Evolutionary conservation across 192 early-diverging fungal species (phyloP).

Genomic region (Coemansia sp.): DNA sequence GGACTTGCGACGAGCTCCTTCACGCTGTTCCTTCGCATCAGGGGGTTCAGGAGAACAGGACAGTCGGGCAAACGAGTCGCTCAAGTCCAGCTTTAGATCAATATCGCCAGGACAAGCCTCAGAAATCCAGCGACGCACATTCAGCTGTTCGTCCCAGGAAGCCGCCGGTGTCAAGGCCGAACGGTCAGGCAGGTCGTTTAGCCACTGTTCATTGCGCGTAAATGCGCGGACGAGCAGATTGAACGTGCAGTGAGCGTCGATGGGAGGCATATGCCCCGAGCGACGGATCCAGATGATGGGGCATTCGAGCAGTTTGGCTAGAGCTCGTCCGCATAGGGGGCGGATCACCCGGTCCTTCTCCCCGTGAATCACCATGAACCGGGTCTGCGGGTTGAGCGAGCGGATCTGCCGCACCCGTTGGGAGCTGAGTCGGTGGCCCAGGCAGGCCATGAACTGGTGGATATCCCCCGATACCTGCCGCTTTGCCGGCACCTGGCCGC

Average conservation of each 20-base stretch:
- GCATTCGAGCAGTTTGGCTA: slow-evolving; percentile 41
- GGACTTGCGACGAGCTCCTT: not conserved
- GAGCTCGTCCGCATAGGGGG: slow-evolving; percentile 33
- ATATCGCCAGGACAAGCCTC: not conserved
- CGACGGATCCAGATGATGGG: slow-evolving; percentile 33
- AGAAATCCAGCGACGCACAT: slow-evolving; percentile 20
- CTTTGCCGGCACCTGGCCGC: not conserved
- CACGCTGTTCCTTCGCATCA: too few relatives aligned
- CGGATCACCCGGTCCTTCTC: slow-evolving; percentile 50
- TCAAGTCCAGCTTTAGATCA: not conserved
- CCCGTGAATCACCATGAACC: slow-evolving; percentile 51
- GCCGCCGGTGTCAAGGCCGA: slow-evolving; percentile 12
- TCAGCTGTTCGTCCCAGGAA: slow-evolving; percentile 35
- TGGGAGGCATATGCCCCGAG: slow-evolving; percentile 50
- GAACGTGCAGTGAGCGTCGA: slow-evolving; percentile 49
- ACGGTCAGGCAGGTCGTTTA: slow-evolving; percentile 22
- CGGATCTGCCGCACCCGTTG: slow-evolving; percentile 27
- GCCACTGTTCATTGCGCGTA: slow-evolving; percentile 31
- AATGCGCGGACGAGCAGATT: slow-evolving; percentile 41
- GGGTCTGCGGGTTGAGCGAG: slow-evolving; percentile 16
- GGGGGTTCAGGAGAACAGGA: not conserved
- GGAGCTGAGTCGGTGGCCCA: slow-evolving; percentile 39
- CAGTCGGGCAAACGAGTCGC: not conserved
- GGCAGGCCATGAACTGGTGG: slow-evolving; percentile 50
- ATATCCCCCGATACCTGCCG: slow-evolving; percentile 37